Conservation (phyloP, 208 protist species). For the Naegleria gruberi region DNA sequence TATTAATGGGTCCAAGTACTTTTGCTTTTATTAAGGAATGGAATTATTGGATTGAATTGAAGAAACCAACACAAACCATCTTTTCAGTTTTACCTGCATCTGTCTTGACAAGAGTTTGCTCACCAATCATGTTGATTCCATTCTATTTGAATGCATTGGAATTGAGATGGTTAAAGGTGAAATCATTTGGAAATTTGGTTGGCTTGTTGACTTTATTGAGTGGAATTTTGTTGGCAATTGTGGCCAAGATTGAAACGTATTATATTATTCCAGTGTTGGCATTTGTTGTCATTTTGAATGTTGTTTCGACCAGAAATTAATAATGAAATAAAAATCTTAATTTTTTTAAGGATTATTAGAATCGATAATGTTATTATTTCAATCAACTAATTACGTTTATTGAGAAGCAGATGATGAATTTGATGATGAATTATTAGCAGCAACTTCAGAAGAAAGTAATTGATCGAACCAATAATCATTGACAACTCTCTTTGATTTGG, state of each 20-base stretch:
- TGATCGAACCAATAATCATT: not conserved
- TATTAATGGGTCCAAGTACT: not conserved
- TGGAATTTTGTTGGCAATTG: not conserved
- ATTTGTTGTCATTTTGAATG: not conserved
- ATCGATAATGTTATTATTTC: no score
- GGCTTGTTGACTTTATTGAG: not conserved
- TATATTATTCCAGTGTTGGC: not conserved
- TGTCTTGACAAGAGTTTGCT: not conserved
- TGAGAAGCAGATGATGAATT: no score
- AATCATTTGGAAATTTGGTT: not conserved
- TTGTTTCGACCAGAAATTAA: no score
- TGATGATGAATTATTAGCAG: no score
- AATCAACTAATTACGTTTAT: no score
- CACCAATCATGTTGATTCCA: not conserved
- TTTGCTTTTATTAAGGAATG: not conserved
- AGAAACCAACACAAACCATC: not conserved
- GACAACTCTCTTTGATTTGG: not conserved
- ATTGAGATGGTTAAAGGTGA: not conserved
- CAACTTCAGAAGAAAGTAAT: not conserved
- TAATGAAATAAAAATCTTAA: no score
- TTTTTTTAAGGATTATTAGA: no score
- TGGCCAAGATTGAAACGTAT: not conserved
- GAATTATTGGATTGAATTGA: not conserved
- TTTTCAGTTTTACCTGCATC: not conserved
- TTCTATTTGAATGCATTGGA: not conserved